Conservation (phyloP, 1,284 basidiomycete genomes). For the Moesziomyces globuligerus region DNA sequence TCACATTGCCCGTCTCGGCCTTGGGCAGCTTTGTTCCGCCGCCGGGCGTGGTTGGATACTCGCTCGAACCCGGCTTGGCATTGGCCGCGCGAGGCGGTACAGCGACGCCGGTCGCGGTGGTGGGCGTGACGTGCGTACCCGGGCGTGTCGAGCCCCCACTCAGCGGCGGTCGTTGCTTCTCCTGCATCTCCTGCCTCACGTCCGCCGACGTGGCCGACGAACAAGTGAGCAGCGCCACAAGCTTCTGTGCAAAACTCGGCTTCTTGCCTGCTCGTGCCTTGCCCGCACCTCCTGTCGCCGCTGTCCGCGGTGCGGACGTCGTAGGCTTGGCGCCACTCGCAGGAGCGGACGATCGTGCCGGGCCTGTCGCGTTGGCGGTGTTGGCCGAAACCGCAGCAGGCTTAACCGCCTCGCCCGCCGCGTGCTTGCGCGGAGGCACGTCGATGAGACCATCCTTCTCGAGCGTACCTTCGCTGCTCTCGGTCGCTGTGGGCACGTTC, state of each 20-base stretch:
- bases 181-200: conserved; percentile 40
- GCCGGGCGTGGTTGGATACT: conserved; percentile 42
- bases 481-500: conserved; percentile 4
- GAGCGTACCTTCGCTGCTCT: conserved; percentile 34
- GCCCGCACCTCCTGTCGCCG: background rate
- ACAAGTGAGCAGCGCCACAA: conserved; percentile 54
- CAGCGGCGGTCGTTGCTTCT: too few relatives aligned
- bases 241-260: conserved; percentile 23
- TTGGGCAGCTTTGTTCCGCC: conserved; percentile 64
- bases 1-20: conserved; percentile 75
- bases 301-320: background rate
- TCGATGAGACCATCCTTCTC: conserved; percentile 39
- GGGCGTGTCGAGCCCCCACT: too few relatives aligned
- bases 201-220: conserved; percentile 26
- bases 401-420: background rate
- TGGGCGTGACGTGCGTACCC: too few relatives aligned
- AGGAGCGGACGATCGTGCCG: background rate
- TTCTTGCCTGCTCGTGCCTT: conserved; percentile 11
- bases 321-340: conserved; percentile 1
- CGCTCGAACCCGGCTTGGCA: conserved; percentile 21
- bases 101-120: background rate
- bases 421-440: conserved; percentile 23
- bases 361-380: too few relatives aligned
- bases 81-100: conserved; percentile 29
- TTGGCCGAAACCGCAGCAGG: background rate